Evolutionary conservation across 257 asterid species (phyloP).

Genomic region (Gynochthodes officinalis): DNA sequence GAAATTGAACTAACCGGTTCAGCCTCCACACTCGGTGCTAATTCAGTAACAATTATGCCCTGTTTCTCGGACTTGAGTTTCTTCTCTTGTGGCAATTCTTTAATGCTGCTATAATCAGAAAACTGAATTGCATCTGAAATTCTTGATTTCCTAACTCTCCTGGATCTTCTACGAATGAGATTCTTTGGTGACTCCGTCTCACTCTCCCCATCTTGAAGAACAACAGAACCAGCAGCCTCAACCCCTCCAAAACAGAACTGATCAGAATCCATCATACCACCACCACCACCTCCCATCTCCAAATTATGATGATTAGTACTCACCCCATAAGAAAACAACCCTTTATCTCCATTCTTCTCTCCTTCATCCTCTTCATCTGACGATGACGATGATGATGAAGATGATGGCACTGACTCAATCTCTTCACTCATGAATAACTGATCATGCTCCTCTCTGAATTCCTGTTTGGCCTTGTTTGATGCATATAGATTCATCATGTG

Average conservation of each 20-base stretch:
- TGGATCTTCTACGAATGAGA: constrained; percentile 42
- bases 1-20: constrained; percentile 70
- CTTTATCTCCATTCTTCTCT: constrained; percentile 24
- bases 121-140: constrained; percentile 21
- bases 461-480: constrained; percentile 10
- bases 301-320: not conserved
- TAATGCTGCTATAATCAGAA: not conserved
- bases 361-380: constrained; percentile 17
- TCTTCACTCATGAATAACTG: constrained; percentile 20
- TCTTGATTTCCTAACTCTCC: constrained; percentile 39
- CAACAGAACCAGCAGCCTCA: constrained; percentile 29
- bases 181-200: constrained; percentile 53
- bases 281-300: not conserved
- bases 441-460: constrained; percentile 11
- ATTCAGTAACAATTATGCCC: constrained; percentile 11
- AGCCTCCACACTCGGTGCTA: constrained; percentile 28
- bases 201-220: constrained; percentile 53
- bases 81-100: constrained; percentile 3
- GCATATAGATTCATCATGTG: constrained; percentile 50
- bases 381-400: constrained; percentile 19
- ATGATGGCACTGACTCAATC: constrained; percentile 28
- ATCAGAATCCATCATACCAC: constrained; percentile 25
- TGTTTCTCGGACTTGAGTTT: constrained; percentile 21
- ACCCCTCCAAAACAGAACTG: constrained; percentile 14
- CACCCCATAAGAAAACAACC: constrained; percentile 8